Evolutionary conservation across 1,284 basidiomycete species (phyloP), one percentile per base, ranked within the genome.

Genomic region (Macrocybe sp.): DNA sequence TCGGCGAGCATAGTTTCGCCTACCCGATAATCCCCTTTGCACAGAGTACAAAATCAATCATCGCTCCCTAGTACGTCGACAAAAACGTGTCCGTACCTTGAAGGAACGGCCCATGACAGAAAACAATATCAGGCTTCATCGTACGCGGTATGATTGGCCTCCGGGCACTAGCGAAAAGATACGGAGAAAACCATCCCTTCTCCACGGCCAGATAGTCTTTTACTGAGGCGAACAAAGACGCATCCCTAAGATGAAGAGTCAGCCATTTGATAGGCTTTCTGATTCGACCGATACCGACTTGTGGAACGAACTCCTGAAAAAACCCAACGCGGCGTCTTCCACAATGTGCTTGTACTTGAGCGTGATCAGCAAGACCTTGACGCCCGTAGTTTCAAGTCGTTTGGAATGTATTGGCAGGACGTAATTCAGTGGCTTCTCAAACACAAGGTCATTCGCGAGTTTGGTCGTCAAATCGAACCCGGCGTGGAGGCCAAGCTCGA

Each of bases 111-210:
- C 78, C 79, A 59, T 84, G 79, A 53, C 78, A 83, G 56, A 83
- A 83, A n/a, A 83, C 63, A 6, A 84, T 63, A 60, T 84, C 82
- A 28, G 82, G 81, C 58, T 73, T 81, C 73, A 83, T 78, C 9
- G 72, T 72, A 35, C 81, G 69, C 0, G 78, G 81, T 49, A 81
- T 83, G 55, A 76, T 69, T 2, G 81, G 81, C 45, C 79, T 62
- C 11, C 78, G 69, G 6, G 71, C 73, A 50, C 78, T 83, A 3
- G 81, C 80, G 55, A 82, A 84, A 1, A 84, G 67, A 58, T 83
- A 83, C 0, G 83, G 79, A 22, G 74, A 79, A 62, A 83, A 81
- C 81, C 81, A 83, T 9, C 80, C 81, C 58, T 83, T 83, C 61
- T 81, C 76, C 3, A 77, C 66, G 0, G 79, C 72, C 46, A 84